Base-by-base conservation (phyloP, 1,284 basidiomycete genomes). In the Volvariella volvacea region DNA sequence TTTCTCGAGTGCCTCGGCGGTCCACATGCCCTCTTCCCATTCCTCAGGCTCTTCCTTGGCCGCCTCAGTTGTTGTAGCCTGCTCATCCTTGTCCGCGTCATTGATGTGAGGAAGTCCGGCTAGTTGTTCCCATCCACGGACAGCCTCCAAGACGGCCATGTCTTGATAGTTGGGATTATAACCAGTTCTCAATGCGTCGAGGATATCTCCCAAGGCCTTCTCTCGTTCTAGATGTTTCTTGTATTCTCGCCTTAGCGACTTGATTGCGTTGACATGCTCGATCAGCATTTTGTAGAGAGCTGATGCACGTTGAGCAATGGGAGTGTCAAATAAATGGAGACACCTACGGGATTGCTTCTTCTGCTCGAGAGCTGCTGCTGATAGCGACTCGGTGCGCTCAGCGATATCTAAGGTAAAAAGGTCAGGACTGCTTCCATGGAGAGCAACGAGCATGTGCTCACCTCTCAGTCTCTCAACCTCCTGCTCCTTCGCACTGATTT, bases 161-260 rank as follows among this genome's bases (percentile, higher is more conserved):
- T 99, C 95, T 63, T 95, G 91, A 63, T 97, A 97, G 65, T 99
- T 99, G 17, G 95, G 95, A 64, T 99, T 99, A 70, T 97, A 98
- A 0, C 86, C 85, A 7, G 78, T 76, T 9, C 89, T 80, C 2
- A 99, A 76, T 30, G 84, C 74, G 47, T 84, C 78, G 12, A 99
- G 75, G 42, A 98, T 87, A n/a, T 83, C 77, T n/a, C 85, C 84
- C 2, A 99, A 76, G 20, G 80, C 74, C 49, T 80, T 75, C 54
- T 94, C 78, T 49, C 88, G 85, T 46, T 83, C 76, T 20, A 88
- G 65, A 45, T 90, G 80, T 49, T 81, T 80, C 42, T 80, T 68
- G 55, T 92, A 74, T 54, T 88, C 81, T 32, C 72, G 71, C 45
- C 81, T 76, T 3, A 99, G 75, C 4, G 87, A 82, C 51, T 79